Conservation (phyloP, 768 basidiomycete genomes). For the Agaricus bisporus region DNA sequence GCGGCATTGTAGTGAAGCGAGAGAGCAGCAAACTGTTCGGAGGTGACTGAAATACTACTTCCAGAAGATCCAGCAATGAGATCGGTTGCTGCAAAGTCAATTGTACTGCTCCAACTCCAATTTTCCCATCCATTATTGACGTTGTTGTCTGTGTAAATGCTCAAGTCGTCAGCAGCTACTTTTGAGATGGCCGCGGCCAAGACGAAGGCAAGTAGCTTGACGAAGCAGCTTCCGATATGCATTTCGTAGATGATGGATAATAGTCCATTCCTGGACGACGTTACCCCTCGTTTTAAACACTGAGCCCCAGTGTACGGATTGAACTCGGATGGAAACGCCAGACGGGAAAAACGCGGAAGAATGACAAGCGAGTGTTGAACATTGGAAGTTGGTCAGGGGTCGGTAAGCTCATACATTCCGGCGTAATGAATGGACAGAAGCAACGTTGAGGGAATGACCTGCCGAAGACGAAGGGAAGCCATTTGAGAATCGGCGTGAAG, state of each 20-base stretch:
- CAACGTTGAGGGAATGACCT: not conserved
- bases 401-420: not conserved
- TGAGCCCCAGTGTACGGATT: slow-evolving; percentile 13
- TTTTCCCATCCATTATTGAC: slow-evolving; percentile 43
- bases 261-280: slow-evolving; percentile 1
- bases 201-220: slow-evolving; percentile 17
- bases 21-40: slow-evolving; percentile 35
- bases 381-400: not conserved
- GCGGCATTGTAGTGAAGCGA: slow-evolving; percentile 37
- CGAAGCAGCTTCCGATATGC: slow-evolving; percentile 14
- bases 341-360: slow-evolving; percentile 17
- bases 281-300: not conserved
- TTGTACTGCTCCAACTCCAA: slow-evolving; percentile 43
- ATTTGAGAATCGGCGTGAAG: not conserved
- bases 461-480: not conserved
- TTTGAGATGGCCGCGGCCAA: slow-evolving; percentile 16
- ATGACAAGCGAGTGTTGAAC: slow-evolving; percentile 3
- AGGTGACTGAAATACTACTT: slow-evolving; percentile 38
- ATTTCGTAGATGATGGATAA: not conserved
- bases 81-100: slow-evolving; percentile 40
- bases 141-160: slow-evolving; percentile 34
- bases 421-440: not conserved
- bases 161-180: slow-evolving; percentile 27
- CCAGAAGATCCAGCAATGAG: slow-evolving; percentile 34
- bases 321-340: slow-evolving; percentile 19